Evolutionary conservation across 116 monocot species (phyloP).

Genomic region (Iris pallida): DNA sequence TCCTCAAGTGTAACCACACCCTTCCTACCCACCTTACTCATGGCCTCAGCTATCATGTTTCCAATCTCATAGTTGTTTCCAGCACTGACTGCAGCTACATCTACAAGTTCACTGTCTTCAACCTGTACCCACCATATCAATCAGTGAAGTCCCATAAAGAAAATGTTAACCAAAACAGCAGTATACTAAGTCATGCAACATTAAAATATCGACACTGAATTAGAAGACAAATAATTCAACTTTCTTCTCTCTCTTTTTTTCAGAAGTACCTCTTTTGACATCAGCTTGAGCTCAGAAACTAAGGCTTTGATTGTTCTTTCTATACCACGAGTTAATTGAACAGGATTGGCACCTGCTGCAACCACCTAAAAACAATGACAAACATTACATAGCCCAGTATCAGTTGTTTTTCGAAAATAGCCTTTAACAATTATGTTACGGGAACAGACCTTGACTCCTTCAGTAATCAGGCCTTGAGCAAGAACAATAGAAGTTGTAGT

Average conservation of each 20-base stretch:
- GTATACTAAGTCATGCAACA: constrained; percentile 18
- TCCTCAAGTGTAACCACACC: constrained; percentile 62
- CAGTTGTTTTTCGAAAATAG: too few relatives aligned
- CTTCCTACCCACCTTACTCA: constrained; percentile 58
- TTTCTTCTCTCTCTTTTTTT: neutral
- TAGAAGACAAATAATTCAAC: neutral
- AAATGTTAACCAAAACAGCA: neutral
- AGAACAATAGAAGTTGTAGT: constrained; percentile 74
- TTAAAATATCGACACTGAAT: neutral
- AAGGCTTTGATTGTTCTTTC: constrained; percentile 55
- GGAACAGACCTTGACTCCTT: constrained; percentile 60
- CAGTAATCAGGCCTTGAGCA: constrained; percentile 66
- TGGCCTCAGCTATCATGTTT: constrained; percentile 78
- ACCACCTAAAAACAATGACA: constrained; percentile 32
- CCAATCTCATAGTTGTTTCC: constrained; percentile 75
- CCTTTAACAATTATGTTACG: too few relatives aligned
- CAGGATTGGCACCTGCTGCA: constrained; percentile 72
- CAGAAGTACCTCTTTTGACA: constrained; percentile 49
- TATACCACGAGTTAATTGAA: constrained; percentile 62
- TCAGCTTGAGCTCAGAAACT: constrained; percentile 40
- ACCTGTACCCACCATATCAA: constrained; percentile 34
- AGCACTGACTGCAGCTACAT: constrained; percentile 87
- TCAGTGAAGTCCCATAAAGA: too few relatives aligned
- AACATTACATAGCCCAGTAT: neutral
- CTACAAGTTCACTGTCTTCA: constrained; percentile 83